phyloP scores from a whole-genome alignment of 495 filamentous ascomycete genomes.

The Pyrenopolyporus hunteri region DNA sequence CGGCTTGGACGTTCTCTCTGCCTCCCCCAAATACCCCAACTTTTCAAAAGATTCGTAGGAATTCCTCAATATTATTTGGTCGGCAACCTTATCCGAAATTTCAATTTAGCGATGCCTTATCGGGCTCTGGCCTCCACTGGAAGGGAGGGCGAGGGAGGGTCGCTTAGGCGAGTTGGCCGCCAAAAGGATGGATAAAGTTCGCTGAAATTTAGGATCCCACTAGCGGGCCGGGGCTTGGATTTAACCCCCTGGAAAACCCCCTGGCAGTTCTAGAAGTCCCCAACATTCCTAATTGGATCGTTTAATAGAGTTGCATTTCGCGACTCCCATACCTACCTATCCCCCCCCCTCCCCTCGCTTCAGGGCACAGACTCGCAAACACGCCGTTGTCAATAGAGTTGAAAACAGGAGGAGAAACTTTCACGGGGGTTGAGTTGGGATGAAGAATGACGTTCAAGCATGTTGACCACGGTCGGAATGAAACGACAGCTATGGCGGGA shows the following conservation, averaged over 20 bases:
- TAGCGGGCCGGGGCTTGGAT: constrained; percentile 12
- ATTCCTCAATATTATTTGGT: not conserved
- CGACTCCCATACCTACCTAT: too few relatives aligned
- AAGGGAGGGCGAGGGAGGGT: not conserved
- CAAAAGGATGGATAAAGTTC: constrained; percentile 7
- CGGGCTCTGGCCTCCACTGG: not conserved
- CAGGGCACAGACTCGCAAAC: too few relatives aligned
- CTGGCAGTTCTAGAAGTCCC: constrained; percentile 31
- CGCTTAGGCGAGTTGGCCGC: constrained; percentile 20
- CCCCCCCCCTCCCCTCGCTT: too few relatives aligned
- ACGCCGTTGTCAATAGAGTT: constrained; percentile 23
- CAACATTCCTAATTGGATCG: constrained; percentile 9
- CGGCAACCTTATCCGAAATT: constrained; percentile 33
- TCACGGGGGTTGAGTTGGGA: constrained; percentile 29
- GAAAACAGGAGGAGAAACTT: constrained; percentile 34
- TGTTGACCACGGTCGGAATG: not conserved
- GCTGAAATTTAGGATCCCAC: constrained; percentile 11
- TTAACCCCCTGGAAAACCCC: constrained; percentile 5
- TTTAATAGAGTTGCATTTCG: too few relatives aligned
- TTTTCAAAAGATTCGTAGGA: not conserved
- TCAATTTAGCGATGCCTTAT: constrained; percentile 12
- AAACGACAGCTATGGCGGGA: constrained; percentile 10
- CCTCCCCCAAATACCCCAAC: constrained; percentile 11
- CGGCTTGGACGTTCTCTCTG: not conserved
- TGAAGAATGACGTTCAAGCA: constrained; percentile 27